These are phyloP conservation scores for Cryptosporidium sp. DNA, from an alignment of 169 alveolate genomes.

Conservation along the genomic window DNA sequence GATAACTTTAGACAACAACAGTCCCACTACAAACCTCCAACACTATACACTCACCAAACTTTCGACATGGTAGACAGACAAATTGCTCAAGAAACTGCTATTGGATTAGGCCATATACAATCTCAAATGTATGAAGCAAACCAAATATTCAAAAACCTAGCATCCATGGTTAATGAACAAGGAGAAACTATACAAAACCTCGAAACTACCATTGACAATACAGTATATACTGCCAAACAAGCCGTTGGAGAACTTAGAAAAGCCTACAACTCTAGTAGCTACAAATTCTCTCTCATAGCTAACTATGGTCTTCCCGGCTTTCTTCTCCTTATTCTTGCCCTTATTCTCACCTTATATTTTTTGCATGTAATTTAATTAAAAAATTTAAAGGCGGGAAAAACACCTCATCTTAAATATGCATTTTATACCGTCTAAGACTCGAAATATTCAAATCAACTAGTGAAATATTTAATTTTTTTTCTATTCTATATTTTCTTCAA, in stretches of 20 bases:
- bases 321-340: slow-evolving; percentile 22
- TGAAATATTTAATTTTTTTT: neutral
- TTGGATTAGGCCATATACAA: slow-evolving; percentile 30
- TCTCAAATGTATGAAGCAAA: slow-evolving; percentile 60
- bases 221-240: slow-evolving; percentile 47
- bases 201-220: slow-evolving; percentile 52
- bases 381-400: neutral
- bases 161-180: slow-evolving; percentile 64
- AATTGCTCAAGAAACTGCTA: slow-evolving; percentile 66
- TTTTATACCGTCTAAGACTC: neutral
- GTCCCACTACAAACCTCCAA: neutral
- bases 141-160: slow-evolving; percentile 43
- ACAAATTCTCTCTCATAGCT: slow-evolving; percentile 17
- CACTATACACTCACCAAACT: neutral
- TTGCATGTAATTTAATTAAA: neutral
- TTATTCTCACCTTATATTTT: slow-evolving; percentile 22
- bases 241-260: slow-evolving; percentile 48
- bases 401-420: neutral
- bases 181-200: slow-evolving; percentile 67
- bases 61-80: slow-evolving; percentile 33
- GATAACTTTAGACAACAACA: slow-evolving; percentile 5
- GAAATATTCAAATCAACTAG: neutral
- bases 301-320: slow-evolving; percentile 49
- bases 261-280: slow-evolving; percentile 47
- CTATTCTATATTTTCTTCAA: neutral